phyloP scores from a whole-genome alignment of 768 basidiomycete species.

The Lactarius indigo region DNA sequence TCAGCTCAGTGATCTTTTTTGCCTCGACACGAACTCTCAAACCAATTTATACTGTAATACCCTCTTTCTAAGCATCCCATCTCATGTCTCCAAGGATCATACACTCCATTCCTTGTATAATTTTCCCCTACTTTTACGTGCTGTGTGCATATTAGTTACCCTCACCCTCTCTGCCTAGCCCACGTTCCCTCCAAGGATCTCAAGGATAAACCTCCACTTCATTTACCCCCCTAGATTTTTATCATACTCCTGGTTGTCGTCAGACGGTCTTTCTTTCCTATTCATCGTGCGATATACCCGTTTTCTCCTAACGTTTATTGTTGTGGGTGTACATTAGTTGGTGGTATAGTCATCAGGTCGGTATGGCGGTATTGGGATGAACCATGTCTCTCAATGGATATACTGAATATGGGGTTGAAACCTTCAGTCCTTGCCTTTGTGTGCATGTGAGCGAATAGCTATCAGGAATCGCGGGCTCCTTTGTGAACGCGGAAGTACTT shows the following conservation, averaged over 20 bases:
- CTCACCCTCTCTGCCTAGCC: neutral
- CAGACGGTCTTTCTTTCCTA: slow-evolving; percentile 6
- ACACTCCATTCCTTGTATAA: slow-evolving; percentile 12
- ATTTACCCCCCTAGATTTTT: neutral
- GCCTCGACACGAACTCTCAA: neutral
- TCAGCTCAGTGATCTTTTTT: neutral
- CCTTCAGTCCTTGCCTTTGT: neutral
- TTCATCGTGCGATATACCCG: slow-evolving; percentile 17
- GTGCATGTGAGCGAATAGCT: neutral
- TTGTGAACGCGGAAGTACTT: neutral
- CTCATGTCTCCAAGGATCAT: neutral
- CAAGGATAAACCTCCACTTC: neutral
- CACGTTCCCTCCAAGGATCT: neutral
- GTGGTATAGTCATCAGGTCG: slow-evolving; percentile 13
- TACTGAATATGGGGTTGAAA: neutral
- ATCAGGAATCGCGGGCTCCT: neutral
- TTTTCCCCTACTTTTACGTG: slow-evolving; percentile 14
- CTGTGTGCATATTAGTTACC: slow-evolving; percentile 19
- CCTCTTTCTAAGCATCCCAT: slow-evolving; percentile 2
- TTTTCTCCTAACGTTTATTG: neutral
- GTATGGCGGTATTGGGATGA: neutral
- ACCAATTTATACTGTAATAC: slow-evolving; percentile 9
- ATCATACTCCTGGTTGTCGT: neutral
- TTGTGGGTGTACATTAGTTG: slow-evolving; percentile 22
- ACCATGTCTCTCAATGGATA: neutral